Percentiles rank a stretch among this genome's conserved stretches.
Evolutionary conservation across 2,329 filamentous ascomycete species (phyloP).

Genomic region (Trichoderma citrinoviride): DNA sequence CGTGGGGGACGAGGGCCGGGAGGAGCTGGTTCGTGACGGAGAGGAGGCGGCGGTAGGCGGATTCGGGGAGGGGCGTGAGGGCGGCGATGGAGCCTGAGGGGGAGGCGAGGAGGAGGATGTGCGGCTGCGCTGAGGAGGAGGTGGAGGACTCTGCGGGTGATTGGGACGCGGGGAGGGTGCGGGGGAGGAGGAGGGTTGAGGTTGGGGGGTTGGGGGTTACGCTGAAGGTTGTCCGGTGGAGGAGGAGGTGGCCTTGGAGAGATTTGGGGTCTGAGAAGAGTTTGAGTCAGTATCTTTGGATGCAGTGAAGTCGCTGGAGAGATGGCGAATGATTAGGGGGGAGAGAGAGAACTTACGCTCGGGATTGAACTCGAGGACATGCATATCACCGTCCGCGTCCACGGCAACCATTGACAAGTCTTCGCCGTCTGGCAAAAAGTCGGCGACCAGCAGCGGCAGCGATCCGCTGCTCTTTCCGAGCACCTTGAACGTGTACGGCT

Average conservation of each 20-base stretch:
- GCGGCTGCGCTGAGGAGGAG: conserved; percentile 29
- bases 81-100: conserved; percentile 73
- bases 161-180: conserved; percentile 50
- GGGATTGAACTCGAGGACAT: conserved; percentile 90
- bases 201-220: conserved; percentile 75
- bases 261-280: conserved; percentile 80
- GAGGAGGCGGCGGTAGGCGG: conserved; percentile 77
- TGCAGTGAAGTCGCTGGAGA: neutral
- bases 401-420: conserved; percentile 79
- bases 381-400: conserved; percentile 81
- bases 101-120: conserved; percentile 66
- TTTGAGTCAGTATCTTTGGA: neutral
- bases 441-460: conserved; percentile 75
- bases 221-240: conserved; percentile 86
- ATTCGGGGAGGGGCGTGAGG: conserved; percentile 74
- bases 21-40: conserved; percentile 78
- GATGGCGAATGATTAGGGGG: neutral
- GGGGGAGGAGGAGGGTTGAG: conserved; percentile 72
- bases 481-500: conserved; percentile 91
- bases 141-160: conserved; percentile 29
- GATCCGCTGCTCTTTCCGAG: conserved; percentile 82
- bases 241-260: conserved; percentile 79
- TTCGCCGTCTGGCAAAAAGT: conserved; percentile 83
- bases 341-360: conserved; percentile 63
- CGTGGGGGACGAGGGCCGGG: conserved; percentile 71